Conservation (phyloP, 2,329 filamentous ascomycete genomes). For the Hymenoscyphus salicellus region DNA sequence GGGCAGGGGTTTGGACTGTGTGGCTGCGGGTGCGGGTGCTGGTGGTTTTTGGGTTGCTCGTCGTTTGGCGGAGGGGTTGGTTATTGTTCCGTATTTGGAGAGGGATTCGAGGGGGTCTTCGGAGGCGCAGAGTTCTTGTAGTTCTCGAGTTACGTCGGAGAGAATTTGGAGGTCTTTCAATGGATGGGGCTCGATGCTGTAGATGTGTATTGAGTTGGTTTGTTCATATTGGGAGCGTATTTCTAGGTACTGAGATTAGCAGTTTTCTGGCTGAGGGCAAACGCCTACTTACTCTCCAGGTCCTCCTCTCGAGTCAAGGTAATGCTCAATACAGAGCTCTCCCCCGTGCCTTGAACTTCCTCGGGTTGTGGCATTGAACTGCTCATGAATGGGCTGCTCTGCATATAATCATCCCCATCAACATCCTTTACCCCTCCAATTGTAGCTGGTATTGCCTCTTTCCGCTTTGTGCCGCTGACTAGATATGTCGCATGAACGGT, state of each 20-base stretch:
- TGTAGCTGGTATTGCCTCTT: conserved; percentile 29
- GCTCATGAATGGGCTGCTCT: conserved; percentile 63
- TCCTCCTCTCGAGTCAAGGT: conserved; percentile 70
- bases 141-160: conserved; percentile 64
- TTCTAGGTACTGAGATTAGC: conserved; percentile 45
- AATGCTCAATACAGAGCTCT: conserved; percentile 56
- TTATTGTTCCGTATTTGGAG: conserved; percentile 69
- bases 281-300: conserved; percentile 56
- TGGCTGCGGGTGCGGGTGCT: conserved; percentile 28
- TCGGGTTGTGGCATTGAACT: conserved; percentile 61
- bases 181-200: conserved; percentile 72
- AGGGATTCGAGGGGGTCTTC: conserved; percentile 59
- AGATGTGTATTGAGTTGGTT: conserved; percentile 80
- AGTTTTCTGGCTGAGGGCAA: not conserved
- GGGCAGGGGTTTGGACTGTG: conserved; percentile 39
- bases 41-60: conserved; percentile 37
- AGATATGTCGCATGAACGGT: conserved; percentile 92
- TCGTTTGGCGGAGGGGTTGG: conserved; percentile 64
- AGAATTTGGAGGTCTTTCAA: conserved; percentile 70
- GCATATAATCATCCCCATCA: conserved; percentile 65
- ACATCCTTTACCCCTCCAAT: conserved; percentile 46
- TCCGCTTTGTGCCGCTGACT: conserved; percentile 65
- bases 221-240: conserved; percentile 65
- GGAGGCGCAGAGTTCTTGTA: conserved; percentile 52
- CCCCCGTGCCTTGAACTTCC: conserved; percentile 43